Conservation (phyloP, 2,329 filamentous ascomycete species). For the Stagonosporopsis chrysanthemi region DNA sequence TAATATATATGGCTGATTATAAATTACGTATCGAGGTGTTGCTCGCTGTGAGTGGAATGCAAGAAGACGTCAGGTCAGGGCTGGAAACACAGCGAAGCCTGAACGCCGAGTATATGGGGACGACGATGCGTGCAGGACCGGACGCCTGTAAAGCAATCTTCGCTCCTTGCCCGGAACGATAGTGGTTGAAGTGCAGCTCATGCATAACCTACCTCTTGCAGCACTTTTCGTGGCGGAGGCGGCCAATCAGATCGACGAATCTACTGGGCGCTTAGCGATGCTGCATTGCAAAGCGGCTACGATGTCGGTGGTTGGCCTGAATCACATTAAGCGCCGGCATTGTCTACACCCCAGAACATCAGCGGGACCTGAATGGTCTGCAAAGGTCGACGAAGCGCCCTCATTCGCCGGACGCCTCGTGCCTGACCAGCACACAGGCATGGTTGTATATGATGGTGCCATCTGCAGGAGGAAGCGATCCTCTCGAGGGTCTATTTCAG, state of each 20-base stretch:
- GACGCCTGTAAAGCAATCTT: constrained; percentile 27
- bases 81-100: constrained; percentile 9
- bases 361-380: constrained; percentile 30
- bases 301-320: constrained; percentile 46
- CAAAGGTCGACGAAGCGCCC: constrained; percentile 16
- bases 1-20: neutral
- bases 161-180: constrained; percentile 29
- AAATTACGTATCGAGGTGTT: constrained; percentile 3
- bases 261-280: constrained; percentile 43
- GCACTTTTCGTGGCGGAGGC: constrained; percentile 32
- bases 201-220: constrained; percentile 42
- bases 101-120: constrained; percentile 20
- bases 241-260: constrained; percentile 43
- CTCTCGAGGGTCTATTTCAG: constrained; percentile 47
- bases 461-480: constrained; percentile 36
- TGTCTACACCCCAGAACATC: constrained; percentile 38
- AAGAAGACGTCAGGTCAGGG: constrained; percentile 1
- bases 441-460: constrained; percentile 43
- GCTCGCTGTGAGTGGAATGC: neutral
- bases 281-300: constrained; percentile 40
- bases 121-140: constrained; percentile 26
- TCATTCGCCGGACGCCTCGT: constrained; percentile 41
- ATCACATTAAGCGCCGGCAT: constrained; percentile 47
- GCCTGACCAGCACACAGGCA: constrained; percentile 40
- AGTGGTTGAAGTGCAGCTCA: constrained; percentile 44